phyloP scores from a whole-genome alignment of 1,284 basidiomycete species.

The Volvariella surrecta region DNA sequence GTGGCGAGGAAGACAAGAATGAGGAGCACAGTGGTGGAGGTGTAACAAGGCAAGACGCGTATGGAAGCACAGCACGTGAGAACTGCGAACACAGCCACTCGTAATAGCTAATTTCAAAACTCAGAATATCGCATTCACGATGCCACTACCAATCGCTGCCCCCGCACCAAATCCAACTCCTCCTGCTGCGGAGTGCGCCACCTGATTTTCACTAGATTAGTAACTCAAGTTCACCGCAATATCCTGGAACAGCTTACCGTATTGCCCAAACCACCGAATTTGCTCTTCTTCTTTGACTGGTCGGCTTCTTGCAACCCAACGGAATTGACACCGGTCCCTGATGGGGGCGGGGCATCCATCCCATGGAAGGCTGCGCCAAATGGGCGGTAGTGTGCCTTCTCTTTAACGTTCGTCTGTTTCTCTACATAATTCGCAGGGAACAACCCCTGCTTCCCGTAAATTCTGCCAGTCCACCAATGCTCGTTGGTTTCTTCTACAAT shows the following conservation, averaged over 20 bases:
- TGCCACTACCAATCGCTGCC: conserved; percentile 20
- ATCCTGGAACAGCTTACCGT: conserved; percentile 32
- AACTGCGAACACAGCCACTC: conserved; percentile 9
- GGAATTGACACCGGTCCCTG: conserved; percentile 23
- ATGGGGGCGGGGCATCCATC: conserved; percentile 22
- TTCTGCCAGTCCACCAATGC: conserved; percentile 50
- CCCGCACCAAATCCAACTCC: conserved; percentile 55
- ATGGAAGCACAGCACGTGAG: background rate
- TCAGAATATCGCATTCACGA: conserved; percentile 21
- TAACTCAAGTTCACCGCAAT: conserved; percentile 2
- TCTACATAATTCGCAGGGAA: conserved; percentile 56
- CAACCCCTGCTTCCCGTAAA: conserved; percentile 42
- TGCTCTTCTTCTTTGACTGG: conserved; percentile 46
- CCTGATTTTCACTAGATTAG: conserved; percentile 20
- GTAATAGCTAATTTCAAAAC: background rate
- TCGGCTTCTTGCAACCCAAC: conserved; percentile 28
- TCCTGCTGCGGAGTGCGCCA: conserved; percentile 51
- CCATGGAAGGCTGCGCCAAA: conserved; percentile 30
- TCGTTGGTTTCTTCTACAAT: conserved; percentile 46
- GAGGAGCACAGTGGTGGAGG: background rate
- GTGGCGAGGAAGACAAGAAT: background rate
- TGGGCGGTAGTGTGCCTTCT: conserved; percentile 23
- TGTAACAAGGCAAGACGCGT: background rate
- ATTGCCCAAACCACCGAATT: conserved; percentile 49
- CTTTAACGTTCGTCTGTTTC: conserved; percentile 23